Evolutionary conservation across 805 yeast genomes (phyloP), one percentile per base, ranked within the genome.

Genomic region (Tetrapisispora phaffii): DNA sequence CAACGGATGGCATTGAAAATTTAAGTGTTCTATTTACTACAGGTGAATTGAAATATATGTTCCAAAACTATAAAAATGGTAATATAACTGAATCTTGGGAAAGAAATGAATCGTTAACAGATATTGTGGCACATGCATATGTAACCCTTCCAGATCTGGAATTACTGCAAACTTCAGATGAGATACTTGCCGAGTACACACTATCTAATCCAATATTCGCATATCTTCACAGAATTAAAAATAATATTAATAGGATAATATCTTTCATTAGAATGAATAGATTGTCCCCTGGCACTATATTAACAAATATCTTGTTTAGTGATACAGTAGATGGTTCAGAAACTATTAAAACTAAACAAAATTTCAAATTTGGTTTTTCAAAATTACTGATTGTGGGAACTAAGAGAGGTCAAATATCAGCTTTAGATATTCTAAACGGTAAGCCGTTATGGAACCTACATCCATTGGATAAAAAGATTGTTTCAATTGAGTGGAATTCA

Each of bases 341-440:
- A 8, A 26, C 3, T 3, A 33, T 51, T 10, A 26, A 38, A 20
- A 22, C 28, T 6, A 43, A 48, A 28, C 46, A 51, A 45, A 56
- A 61, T 33, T 34, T 53, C 7, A 67, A 61, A 24, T 76, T 77
- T 62, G 81, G 81, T 1, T 68, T 72, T 29, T 54, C 61, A 7
- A 76, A 76, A 46, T 56, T 58, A 5, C 48, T 77, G 23, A 57
- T 76, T 2, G 66, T 68, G 0, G 65, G 72, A 2, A 69, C 77
- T 0, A 52, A 56, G 12, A 57, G 57, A 38, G 73, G 74, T 5
- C 66, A 64, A 39, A 41, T 80, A 1, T 58, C 70, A 9, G 77
- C 75, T 1, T 55, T 76, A 16, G 67, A 72, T 47, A 57, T 74
- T 1, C 52, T 59, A 6, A 60, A 69, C 42, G 75, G 76, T 17